These are phyloP conservation scores for Fusarium sacchari DNA, from an alignment of 2,329 filamentous ascomycete species.

Conservation along the genomic window DNA sequence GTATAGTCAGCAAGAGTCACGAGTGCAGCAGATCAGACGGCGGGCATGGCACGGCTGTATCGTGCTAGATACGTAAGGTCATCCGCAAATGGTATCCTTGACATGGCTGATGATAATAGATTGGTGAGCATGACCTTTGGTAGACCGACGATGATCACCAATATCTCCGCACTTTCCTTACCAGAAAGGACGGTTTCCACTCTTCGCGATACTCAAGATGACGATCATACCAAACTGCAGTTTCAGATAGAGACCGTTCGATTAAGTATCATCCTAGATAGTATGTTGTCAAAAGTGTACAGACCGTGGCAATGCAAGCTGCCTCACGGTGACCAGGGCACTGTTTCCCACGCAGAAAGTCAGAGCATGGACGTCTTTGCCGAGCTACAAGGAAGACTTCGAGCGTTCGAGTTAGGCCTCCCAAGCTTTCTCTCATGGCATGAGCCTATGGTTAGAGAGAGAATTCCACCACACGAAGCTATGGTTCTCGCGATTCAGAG, in stretches of 20 bases:
- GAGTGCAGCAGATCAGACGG: rapidly evolving
- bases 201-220: rapidly evolving
- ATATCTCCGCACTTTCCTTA: not conserved
- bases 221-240: not conserved
- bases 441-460: not conserved
- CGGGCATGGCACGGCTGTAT: not conserved
- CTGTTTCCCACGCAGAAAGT: not conserved
- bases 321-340: not conserved
- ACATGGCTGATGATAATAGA: too few relatives aligned
- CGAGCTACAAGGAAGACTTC: not conserved
- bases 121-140: not conserved
- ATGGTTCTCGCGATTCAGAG: not conserved
- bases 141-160: not conserved
- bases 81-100: too few relatives aligned
- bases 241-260: not conserved
- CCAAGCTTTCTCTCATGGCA: not conserved
- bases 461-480: not conserved
- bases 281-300: not conserved
- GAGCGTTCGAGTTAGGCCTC: not conserved
- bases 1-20: not conserved
- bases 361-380: not conserved
- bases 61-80: not conserved
- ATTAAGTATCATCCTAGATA: not conserved
- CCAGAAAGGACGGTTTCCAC: not conserved
- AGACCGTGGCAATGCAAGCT: not conserved